A percentile compares a stretch with the other conserved stretches of the same genome.
These are phyloP conservation scores for Deinandra increscens DNA, from an alignment of 129 eudicot species.

Conservation along the genomic window DNA sequence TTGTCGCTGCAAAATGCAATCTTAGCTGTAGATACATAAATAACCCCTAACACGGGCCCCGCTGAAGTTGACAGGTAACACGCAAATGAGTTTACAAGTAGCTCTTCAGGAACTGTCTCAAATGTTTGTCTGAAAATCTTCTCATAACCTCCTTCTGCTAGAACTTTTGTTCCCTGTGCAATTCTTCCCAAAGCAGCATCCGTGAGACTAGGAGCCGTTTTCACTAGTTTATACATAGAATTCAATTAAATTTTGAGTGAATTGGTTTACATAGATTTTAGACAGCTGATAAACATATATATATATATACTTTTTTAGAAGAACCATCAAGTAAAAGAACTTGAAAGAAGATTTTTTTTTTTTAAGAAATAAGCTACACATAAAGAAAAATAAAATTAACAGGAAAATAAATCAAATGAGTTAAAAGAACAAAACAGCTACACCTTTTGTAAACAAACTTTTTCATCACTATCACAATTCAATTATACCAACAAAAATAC, in stretches of 20 bases:
- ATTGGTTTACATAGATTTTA: background rate
- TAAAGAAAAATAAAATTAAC: background rate
- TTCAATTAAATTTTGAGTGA: background rate
- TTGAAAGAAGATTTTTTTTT: background rate
- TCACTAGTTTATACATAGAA: conserved; percentile 48
- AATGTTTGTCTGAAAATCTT: conserved; percentile 84
- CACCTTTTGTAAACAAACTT: background rate
- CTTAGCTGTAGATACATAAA: conserved; percentile 76
- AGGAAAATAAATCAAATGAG: background rate
- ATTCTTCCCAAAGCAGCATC: conserved; percentile 96
- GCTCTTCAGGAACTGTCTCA: conserved; percentile 87
- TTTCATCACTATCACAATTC: background rate
- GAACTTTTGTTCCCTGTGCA: conserved; percentile 90
- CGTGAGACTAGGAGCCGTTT: conserved; percentile 85
- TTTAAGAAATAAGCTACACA: background rate
- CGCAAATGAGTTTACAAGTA: conserved; percentile 70
- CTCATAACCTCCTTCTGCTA: conserved; percentile 95
- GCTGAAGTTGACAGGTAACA: conserved; percentile 94
- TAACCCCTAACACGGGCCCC: conserved; percentile 87
- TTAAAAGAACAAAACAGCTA: background rate
- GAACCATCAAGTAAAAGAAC: background rate
- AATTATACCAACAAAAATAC: background rate
- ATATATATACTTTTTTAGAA: background rate
- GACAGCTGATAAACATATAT: background rate
- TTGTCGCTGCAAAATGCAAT: conserved; percentile 90